Conservation (phyloP, 1,284 basidiomycete genomes). For the Cutaneotrichosporon curvatum region DNA sequence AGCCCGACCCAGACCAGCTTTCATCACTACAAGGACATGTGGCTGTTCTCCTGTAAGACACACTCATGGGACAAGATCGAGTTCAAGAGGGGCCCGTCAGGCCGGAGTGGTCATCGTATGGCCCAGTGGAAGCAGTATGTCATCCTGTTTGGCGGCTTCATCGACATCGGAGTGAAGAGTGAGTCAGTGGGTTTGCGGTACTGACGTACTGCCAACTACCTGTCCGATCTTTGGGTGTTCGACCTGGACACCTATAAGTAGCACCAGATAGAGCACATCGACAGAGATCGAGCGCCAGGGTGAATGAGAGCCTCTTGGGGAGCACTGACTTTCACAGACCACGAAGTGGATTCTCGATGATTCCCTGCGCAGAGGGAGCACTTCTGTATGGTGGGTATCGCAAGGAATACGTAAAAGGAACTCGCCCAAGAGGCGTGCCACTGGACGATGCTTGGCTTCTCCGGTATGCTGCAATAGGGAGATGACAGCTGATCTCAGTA, state of each 20-base stretch:
- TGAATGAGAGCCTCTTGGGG: background rate
- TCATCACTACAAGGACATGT: constrained; percentile 81
- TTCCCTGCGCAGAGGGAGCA: constrained; percentile 72
- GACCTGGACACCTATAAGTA: constrained; percentile 83
- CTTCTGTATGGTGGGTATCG: constrained; percentile 87
- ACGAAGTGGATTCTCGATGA: constrained; percentile 79
- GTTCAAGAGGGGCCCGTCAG: constrained; percentile 70
- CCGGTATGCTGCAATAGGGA: constrained; percentile 49
- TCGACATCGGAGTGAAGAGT: constrained; percentile 73
- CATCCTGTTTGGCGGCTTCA: constrained; percentile 80
- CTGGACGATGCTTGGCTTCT: constrained; percentile 88
- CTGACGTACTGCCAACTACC: constrained; percentile 59
- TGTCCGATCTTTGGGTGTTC: constrained; percentile 83
- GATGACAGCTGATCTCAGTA: constrained; percentile 31
- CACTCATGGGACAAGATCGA: constrained; percentile 87
- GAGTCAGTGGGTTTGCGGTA: constrained; percentile 16
- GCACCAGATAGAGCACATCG: constrained; percentile 68
- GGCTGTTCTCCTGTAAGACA: constrained; percentile 33
- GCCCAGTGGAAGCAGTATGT: constrained; percentile 82
- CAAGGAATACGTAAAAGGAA: constrained; percentile 84
- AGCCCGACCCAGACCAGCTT: constrained; percentile 78
- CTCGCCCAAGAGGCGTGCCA: constrained; percentile 75
- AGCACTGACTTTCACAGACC: constrained; percentile 51
- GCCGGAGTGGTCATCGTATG: constrained; percentile 83
- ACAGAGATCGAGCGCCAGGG: constrained; percentile 59